phyloP scores from a whole-genome alignment of 176 grass and related monocot genomes.

The Cymbopogon citratus region DNA sequence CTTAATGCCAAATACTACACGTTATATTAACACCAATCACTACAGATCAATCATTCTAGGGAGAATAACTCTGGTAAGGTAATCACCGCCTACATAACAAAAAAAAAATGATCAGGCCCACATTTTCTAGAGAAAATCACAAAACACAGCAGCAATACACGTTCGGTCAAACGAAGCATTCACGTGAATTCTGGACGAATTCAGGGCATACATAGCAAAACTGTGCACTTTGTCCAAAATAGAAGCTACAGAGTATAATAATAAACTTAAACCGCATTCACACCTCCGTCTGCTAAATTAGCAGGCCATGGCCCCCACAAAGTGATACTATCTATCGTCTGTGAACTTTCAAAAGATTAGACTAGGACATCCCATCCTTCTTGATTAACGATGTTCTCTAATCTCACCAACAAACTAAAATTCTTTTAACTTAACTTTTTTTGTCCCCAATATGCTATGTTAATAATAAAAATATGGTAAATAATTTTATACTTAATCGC shows the following conservation, averaged over 20 bases:
- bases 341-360: slow-evolving; percentile 11
- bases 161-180: not conserved
- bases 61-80: not conserved
- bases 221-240: not conserved
- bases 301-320: not conserved
- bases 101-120: not conserved
- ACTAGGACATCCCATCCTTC: slow-evolving; percentile 22
- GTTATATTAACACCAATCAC: not conserved
- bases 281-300: slow-evolving; percentile 19
- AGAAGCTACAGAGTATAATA: too few species aligned
- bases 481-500: not conserved
- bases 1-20: not conserved
- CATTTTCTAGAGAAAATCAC: not conserved
- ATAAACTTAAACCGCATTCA: not conserved
- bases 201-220: not conserved
- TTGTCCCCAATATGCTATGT: not conserved
- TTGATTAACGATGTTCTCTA: slow-evolving; percentile 11
- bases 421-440: not conserved
- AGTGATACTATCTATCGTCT: slow-evolving; percentile 7
- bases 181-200: not conserved
- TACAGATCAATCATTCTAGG: not conserved
- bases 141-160: not conserved
- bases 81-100: not conserved
- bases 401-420: not conserved
- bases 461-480: not conserved